Evolutionary conservation across 345 rosid genomes (phyloP).

Genomic region (Arabis alpina): DNA sequence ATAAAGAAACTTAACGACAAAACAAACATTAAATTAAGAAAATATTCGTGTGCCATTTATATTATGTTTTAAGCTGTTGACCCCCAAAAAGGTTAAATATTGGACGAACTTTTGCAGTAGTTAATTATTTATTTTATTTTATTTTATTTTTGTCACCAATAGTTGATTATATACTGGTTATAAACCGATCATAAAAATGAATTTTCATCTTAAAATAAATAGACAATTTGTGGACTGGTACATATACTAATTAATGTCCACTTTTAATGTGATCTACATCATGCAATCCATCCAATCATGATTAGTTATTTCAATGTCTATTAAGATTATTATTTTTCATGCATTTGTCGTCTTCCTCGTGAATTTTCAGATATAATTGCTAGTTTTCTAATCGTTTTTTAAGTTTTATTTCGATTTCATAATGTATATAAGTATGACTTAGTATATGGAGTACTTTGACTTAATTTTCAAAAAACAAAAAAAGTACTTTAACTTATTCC

Average conservation of each 20-base stretch:
- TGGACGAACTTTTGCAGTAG: background rate
- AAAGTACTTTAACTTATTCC: slow-evolving; percentile 18
- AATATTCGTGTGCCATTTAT: background rate
- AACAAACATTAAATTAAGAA: background rate
- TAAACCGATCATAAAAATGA: slow-evolving; percentile 6
- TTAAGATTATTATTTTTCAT: background rate
- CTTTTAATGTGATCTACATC: slow-evolving; percentile 16
- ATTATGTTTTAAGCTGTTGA: slow-evolving; percentile 8
- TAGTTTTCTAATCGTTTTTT: background rate
- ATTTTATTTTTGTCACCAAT: too few species aligned
- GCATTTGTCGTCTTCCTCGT: slow-evolving; percentile 37
- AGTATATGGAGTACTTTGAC: background rate
- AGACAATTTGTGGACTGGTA: slow-evolving; percentile 11
- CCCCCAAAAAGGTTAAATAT: slow-evolving; percentile 2
- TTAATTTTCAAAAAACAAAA: too few species aligned
- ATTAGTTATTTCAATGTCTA: slow-evolving; percentile 8
- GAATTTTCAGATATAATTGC: slow-evolving; percentile 22
- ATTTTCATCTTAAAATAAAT: background rate
- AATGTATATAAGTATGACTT: background rate
- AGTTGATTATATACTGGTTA: background rate
- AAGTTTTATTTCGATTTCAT: background rate
- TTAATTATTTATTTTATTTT: background rate
- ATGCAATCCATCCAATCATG: slow-evolving; percentile 20
- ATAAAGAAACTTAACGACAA: too few species aligned
- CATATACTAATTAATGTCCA: slow-evolving; percentile 8